phyloP scores from a whole-genome alignment of 31 red algal genomes.

The Endocladia muricata region DNA sequence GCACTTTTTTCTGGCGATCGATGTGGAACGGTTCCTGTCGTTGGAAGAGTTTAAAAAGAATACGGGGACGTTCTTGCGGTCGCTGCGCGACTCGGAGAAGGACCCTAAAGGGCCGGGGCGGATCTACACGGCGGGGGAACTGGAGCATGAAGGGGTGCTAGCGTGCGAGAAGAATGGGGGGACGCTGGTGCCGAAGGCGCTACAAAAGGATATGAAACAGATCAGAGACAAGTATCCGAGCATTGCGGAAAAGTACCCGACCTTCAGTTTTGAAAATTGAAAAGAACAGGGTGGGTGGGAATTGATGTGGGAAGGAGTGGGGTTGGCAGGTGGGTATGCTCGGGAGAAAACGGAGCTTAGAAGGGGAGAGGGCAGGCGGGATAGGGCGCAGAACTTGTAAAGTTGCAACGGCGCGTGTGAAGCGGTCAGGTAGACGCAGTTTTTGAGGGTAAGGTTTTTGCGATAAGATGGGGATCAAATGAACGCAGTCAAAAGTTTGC shows the following conservation, averaged over 20 bases:
- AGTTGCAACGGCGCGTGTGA: not conserved
- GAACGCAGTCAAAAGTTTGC: too few species aligned
- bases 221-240: constrained; percentile 43
- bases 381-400: too few species aligned
- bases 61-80: constrained; percentile 47
- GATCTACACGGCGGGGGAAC: constrained; percentile 63
- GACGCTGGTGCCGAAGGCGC: constrained; percentile 50
- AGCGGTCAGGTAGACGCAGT: not conserved
- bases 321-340: not conserved
- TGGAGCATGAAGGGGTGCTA: constrained; percentile 44
- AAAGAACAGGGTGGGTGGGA: too few species aligned
- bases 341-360: not conserved
- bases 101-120: constrained; percentile 62
- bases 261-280: constrained; percentile 69
- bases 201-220: constrained; percentile 64
- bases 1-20: constrained; percentile 72
- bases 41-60: constrained; percentile 41
- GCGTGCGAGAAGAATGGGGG: constrained; percentile 48
- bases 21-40: constrained; percentile 59
- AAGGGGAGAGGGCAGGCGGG: too few species aligned
- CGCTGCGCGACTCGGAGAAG: constrained; percentile 58
- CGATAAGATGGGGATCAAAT: too few species aligned
- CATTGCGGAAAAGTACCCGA: constrained; percentile 52
- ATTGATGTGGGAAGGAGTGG: too few species aligned
- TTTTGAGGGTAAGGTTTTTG: not conserved